Evolutionary conservation across 805 yeast species (phyloP), one percentile per base, ranked within the genome.

Genomic region (Wickerhamomyces bisporus): DNA sequence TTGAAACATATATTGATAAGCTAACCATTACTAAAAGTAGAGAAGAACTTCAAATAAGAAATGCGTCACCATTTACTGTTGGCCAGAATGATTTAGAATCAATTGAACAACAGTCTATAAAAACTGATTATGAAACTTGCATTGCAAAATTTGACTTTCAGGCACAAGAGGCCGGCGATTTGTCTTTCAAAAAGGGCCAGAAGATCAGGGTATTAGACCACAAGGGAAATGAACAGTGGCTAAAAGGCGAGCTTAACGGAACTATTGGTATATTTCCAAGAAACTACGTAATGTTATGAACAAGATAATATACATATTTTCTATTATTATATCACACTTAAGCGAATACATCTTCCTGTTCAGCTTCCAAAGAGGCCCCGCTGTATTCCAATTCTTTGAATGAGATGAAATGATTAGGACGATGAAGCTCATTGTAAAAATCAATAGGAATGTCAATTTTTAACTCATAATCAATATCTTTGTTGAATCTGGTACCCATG

Each of bases 361-460:
- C 83, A 9, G 85, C 85, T 53, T 81, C 88, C 35, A 77, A 52
- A 14, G 64, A 76, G 11, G 43, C 36, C 1, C 32, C 63, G 8
- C 58, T 62, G 15, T 71, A 77, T 39, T 80, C 87, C 33, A 85
- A 57, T 42, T 78, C 84, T 39, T 71, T 76, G 55, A 91, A 87
- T 6, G 79, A 73, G 34, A 77, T 66, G 63, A 93, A 93, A 60
- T 93, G 98, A 23, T 79, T 70, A 2, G 96, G 93, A 34, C 98
- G 79, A 55, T 93, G 98, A 26, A 77, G 55, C 49, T 85, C 95
- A 54, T 86, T 82, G 61, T 87, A 93, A 54, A 81, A 93, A 6
- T 84, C 77, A 26, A 82, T 50, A 3, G 99, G 99, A 14, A 78
- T 65, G 52, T 86, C 96, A 32, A 84, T 53, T 54, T 84, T 86